A percentile compares a stretch with the other conserved stretches of the same genome.
phyloP scores from a whole-genome alignment of 2,329 filamentous ascomycete species.

The Sporothrix variecibatus region DNA sequence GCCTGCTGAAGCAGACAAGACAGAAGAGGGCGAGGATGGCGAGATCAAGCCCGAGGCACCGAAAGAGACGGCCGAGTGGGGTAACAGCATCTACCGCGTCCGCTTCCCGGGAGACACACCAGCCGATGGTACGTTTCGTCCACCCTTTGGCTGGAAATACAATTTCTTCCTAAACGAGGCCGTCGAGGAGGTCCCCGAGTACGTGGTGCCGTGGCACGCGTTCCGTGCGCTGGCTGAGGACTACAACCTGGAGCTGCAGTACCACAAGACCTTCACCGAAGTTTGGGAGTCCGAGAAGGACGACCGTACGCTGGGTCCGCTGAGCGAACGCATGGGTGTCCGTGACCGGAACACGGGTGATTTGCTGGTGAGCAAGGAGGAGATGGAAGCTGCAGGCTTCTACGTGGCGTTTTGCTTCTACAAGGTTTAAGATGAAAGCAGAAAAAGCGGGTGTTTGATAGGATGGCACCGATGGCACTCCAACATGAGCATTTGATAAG shows the following conservation, averaged over 20 bases:
- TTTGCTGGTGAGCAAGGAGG: slow-evolving; percentile 75
- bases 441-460: not conserved
- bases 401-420: slow-evolving; percentile 97
- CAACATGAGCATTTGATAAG: not conserved
- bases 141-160: slow-evolving; percentile 97
- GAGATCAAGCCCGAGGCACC: slow-evolving; percentile 50
- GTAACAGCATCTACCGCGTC: slow-evolving; percentile 89
- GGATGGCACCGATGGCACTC: not conserved
- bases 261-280: slow-evolving; percentile 85
- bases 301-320: slow-evolving; percentile 73
- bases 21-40: slow-evolving; percentile 42
- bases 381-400: slow-evolving; percentile 89
- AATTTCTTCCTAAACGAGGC: slow-evolving; percentile 95
- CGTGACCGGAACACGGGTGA: slow-evolving; percentile 67
- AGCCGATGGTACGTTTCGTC: slow-evolving; percentile 85
- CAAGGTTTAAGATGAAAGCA: slow-evolving; percentile 64
- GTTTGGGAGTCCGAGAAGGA: slow-evolving; percentile 93
- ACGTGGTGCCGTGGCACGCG: slow-evolving; percentile 96
- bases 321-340: slow-evolving; percentile 97
- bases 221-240: slow-evolving; percentile 95
- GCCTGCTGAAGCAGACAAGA: slow-evolving; percentile 37
- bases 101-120: slow-evolving; percentile 83
- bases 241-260: slow-evolving; percentile 94
- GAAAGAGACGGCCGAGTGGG: slow-evolving; percentile 75
- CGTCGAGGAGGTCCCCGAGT: slow-evolving; percentile 94